Base-by-base conservation (phyloP, 768 basidiomycete species). In the Pilatotrama ljubarskyi region DNA sequence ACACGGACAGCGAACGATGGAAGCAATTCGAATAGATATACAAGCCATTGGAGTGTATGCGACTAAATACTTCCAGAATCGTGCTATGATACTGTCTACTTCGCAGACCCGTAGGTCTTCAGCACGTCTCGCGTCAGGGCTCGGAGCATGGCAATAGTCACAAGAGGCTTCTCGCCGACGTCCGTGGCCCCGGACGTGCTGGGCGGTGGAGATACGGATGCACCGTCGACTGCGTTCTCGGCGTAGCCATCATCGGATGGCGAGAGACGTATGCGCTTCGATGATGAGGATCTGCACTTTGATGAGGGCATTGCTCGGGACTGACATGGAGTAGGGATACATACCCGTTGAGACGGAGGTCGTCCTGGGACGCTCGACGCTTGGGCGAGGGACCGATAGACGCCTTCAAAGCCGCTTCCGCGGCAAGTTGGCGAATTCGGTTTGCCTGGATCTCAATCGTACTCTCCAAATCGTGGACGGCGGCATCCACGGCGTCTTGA, bases 111-210 rank as follows among this genome's bases (percentile, higher is more conserved):
- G 38, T 64, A 64, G 17, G 61, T 67, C 73, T 81, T 84, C 59
- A 85, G 61, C 70, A 71, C 63, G 35, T 84, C 80, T 59, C 75
- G 77, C 38, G 84, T 84, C 59, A 85, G 68, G 3, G 82, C 81
- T 40, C 85, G 82, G 49, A 90, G 69, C 87, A 89, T 89, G 15
- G 84, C 83, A 24, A 84, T 74, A 2, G 86, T 88, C 36, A 88
- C 80, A 18, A 74, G 61, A 17, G 79, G 74, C 48, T 72, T 74
- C 10, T 76, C 72, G 26, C 70, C 70, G 32, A 66, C 65, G 13
- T 75, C 70, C 5, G 78, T 71, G 1, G 81, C 80, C 8, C 73
- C 69, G 1, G 66, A 41, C 3, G 72, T 71, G 37, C 82, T 83
- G 0, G 79, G 79, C 2, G 84, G 80, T 8, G 82, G 79, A 0